Evolutionary conservation across 257 asterid genomes (phyloP), one percentile per base, ranked within the genome.

Genomic region (Oldenlandia corymbosa): DNA sequence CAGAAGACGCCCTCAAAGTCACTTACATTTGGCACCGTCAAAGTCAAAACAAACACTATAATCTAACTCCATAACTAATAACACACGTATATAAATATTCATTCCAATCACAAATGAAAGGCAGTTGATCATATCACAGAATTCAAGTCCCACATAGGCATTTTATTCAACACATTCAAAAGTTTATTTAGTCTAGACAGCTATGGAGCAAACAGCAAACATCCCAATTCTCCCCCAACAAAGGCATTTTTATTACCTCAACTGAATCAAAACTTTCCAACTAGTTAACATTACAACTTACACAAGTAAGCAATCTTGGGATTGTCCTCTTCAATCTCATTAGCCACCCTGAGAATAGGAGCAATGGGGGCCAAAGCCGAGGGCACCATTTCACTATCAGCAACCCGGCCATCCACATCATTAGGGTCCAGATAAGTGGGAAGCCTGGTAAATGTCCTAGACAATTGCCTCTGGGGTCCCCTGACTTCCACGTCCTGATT

Each of bases 371-470:
- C 93, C 78, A 93, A 75, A 1, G 99, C 83, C 20, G 96, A 88
- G 12, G 99, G 99, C 79, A 93, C 99, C 32, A 80, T 77, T 82
- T 93, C 99, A 67, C 99, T 93, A 67, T 89, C 95, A 1, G 85
- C 83, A 52, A 89, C 83, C 36, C 67, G 73, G 45, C 70, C 75
- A 56, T 87, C 96, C 8, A 51, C 70, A 12, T 84, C 95, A n/a
- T 73, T 74, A 13, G 78, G 81, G 67, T 89, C 97, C 68, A 77
- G 73, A 86, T 79, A 81, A 5, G 94, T 79, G n/a, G 88, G 83
- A 14, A 80, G 76, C 76, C 83, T 83, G 12, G 87, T 66, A 30
- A 83, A 52, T 68, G 84, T 76, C 80, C 88, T 71, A 10, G 96
- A 84, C 4, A 65, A 36, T 58, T 86, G 53, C 57, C 84, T 79